Conservation (phyloP, 2,329 filamentous ascomycete genomes). For the Aspergillus viridinutans region DNA sequence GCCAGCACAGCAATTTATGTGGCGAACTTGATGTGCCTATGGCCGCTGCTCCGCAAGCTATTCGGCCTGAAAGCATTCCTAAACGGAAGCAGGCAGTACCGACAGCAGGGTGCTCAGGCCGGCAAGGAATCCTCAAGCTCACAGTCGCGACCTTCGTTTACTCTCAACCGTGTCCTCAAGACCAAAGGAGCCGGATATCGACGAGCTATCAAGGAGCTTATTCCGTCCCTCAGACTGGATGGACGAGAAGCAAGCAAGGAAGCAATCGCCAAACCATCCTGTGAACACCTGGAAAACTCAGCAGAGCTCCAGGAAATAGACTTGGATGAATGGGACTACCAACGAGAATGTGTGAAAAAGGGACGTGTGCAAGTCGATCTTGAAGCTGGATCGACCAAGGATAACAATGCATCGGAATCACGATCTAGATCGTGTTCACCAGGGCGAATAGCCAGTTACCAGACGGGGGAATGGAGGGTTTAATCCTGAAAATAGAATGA, state of each 20-base stretch:
- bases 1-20: constrained; percentile 41
- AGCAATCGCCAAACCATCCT: background rate
- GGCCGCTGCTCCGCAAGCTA: constrained; percentile 27
- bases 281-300: background rate
- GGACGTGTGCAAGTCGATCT: background rate
- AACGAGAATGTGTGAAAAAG: too few species aligned
- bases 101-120: constrained; percentile 7
- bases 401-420: background rate
- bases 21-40: constrained; percentile 41
- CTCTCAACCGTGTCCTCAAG: constrained; percentile 10
- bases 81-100: constrained; percentile 23
- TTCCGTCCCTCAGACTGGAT: background rate
- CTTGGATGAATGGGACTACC: background rate
- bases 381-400: background rate
- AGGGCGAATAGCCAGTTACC: too few species aligned
- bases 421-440: background rate
- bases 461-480: too few species aligned
- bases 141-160: constrained; percentile 18
- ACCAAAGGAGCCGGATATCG: constrained; percentile 8
- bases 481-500: too few species aligned
- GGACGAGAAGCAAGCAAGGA: background rate
- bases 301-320: background rate
- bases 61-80: constrained; percentile 26
- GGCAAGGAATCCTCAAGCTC: constrained; percentile 17
- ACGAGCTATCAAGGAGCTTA: background rate